Conservation (phyloP, 2,329 filamentous ascomycete genomes). For the Xylaria sp. region DNA sequence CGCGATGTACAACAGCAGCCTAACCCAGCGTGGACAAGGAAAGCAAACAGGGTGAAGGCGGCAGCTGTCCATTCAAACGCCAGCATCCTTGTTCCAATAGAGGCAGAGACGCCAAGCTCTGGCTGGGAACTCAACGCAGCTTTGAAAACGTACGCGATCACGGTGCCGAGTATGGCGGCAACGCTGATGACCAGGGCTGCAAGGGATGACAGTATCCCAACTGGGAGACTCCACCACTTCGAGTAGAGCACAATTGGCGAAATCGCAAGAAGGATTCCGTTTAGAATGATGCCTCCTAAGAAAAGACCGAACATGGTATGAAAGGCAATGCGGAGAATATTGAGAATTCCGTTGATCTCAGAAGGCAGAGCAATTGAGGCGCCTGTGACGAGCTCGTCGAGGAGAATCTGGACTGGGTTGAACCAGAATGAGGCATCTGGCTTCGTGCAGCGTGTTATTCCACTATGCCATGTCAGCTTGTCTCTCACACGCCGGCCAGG, state of each 20-base stretch:
- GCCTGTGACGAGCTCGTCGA: slow-evolving; percentile 73
- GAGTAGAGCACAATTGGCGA: slow-evolving; percentile 50
- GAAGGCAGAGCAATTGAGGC: slow-evolving; percentile 77
- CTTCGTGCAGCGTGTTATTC: slow-evolving; percentile 69
- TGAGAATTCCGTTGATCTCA: slow-evolving; percentile 66
- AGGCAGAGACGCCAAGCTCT: slow-evolving; percentile 69
- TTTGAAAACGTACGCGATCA: slow-evolving; percentile 76
- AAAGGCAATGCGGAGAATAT: slow-evolving; percentile 67
- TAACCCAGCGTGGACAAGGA: slow-evolving; percentile 66
- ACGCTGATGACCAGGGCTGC: slow-evolving; percentile 62
- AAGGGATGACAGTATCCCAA: slow-evolving; percentile 63
- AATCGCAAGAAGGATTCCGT: slow-evolving; percentile 66
- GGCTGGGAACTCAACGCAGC: slow-evolving; percentile 66
- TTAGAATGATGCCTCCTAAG: slow-evolving; percentile 63
- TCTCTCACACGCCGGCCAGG: not conserved
- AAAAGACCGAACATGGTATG: slow-evolving; percentile 89
- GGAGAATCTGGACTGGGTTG: slow-evolving; percentile 77
- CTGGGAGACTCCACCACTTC: slow-evolving; percentile 58
- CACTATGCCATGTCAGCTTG: slow-evolving; percentile 51
- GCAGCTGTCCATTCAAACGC: slow-evolving; percentile 85
- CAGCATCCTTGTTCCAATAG: slow-evolving; percentile 69
- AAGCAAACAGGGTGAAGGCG: slow-evolving; percentile 61
- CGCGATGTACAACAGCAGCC: slow-evolving; percentile 68
- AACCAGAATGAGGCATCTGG: slow-evolving; percentile 78
- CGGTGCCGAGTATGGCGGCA: slow-evolving; percentile 70